These are phyloP conservation scores for Suhomyces faveliae DNA, from an alignment of 805 yeast species.

Conservation along the genomic window DNA sequence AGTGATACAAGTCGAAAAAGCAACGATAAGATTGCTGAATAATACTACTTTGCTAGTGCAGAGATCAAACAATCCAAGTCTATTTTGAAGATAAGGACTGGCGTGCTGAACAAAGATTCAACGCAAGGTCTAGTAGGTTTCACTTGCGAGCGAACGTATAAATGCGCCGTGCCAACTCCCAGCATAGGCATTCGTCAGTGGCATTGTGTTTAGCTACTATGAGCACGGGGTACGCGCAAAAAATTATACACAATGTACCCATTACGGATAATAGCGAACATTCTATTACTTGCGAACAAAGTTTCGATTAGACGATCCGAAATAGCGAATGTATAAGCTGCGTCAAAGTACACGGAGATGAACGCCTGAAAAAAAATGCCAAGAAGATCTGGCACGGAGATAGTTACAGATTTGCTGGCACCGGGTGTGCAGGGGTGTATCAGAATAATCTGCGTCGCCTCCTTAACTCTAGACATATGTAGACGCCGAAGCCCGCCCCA, in stretches of 20 bases:
- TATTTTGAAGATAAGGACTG: not conserved
- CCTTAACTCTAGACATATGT: no score
- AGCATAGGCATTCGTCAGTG: no score
- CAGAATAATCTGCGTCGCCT: no score
- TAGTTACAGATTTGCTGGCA: no score
- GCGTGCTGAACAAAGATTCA: not conserved
- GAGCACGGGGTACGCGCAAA: not conserved
- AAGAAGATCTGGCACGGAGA: not conserved
- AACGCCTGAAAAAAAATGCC: not conserved
- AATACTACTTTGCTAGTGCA: no score
- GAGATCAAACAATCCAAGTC: not conserved
- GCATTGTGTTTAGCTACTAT: not conserved
- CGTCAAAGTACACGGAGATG: not conserved
- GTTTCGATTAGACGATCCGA: conserved; percentile 1
- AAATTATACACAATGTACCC: not conserved
- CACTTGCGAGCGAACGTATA: not conserved
- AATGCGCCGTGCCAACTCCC: not conserved
- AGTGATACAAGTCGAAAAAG: not conserved
- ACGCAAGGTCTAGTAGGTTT: not conserved
- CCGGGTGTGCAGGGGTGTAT: not conserved
- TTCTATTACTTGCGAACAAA: not conserved
- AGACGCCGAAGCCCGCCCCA: no score
- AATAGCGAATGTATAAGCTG: not conserved
- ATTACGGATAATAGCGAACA: not conserved
- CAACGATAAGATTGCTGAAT: no score